Conservation (phyloP, 1,284 basidiomycete genomes). For the Austropuccinia psidii region DNA sequence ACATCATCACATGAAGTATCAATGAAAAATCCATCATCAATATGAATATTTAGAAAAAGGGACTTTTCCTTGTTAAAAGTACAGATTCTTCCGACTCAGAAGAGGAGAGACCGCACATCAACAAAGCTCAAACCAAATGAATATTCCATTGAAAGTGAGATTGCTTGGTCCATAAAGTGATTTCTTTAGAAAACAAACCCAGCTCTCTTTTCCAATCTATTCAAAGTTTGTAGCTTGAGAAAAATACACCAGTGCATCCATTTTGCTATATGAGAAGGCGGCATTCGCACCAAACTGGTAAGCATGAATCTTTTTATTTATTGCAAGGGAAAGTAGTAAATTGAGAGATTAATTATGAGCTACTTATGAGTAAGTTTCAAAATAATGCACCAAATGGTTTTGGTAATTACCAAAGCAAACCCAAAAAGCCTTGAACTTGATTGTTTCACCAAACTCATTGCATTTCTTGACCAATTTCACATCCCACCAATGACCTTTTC, state of each 20-base stretch:
- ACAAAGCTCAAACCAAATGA: neutral
- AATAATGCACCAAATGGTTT: neutral
- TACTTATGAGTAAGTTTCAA: neutral
- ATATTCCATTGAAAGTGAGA: neutral
- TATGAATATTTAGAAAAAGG: no score
- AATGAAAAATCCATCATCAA: no score
- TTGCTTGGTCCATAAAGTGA: slow-evolving; percentile 10
- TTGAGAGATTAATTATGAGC: neutral
- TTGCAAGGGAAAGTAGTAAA: neutral
- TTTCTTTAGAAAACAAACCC: slow-evolving; percentile 1
- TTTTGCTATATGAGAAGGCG: neutral
- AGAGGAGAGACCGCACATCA: no score
- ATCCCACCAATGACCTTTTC: slow-evolving; percentile 16
- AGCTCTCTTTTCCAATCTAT: neutral
- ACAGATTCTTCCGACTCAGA: no score
- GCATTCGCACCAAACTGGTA: slow-evolving; percentile 1
- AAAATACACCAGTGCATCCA: neutral
- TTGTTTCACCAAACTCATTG: neutral
- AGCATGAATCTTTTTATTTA: neutral
- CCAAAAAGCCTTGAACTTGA: neutral
- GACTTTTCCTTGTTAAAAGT: no score
- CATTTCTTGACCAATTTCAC: neutral
- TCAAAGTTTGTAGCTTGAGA: slow-evolving; percentile 7
- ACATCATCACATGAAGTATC: no score
- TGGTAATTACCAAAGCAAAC: slow-evolving; percentile 15